Evolutionary conservation across 2,329 filamentous ascomycete species (phyloP), one percentile per base, ranked within the genome.

Genomic region (Beauveria medogensis): DNA sequence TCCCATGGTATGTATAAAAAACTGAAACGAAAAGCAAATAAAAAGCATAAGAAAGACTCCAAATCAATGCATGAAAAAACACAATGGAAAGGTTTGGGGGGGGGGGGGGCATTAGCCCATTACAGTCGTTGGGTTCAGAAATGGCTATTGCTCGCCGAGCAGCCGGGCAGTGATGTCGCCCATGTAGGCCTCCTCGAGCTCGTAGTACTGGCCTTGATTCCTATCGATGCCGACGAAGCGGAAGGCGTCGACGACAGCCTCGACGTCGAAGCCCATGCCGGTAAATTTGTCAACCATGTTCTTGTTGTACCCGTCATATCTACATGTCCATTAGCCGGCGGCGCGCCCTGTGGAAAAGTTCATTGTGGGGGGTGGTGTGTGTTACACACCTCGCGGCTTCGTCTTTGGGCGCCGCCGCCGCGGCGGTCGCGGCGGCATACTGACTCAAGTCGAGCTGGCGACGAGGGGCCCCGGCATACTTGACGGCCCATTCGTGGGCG

Each of bases 401-500:
- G 20, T 59, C 50, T 34, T 65, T 61, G 3, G 47, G 47, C 2
- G 62, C 51, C 2, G 43, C 43, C 5, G 62, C 40, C n/a, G 78
- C 75, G 61, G 79, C 75, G 58, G 77, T 76, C 28, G 81, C 76
- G 66, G 84, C 83, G 66, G 79, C 80, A 61, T 83, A 75, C 43
- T 73, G 71, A 24, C 67, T 70, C 8, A 70, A 64, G 52, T 78
- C 71, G 12, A 75, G 65, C 2, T 77, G 70, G 41, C 66, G 73
- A 30, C 69, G 69, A 3, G 90, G 90, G 18, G 94, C 94, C 37
- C 87, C 85, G 1, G 93, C 94, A 72, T 92, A 84, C 67, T 84
- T 82, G 50, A 95, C 84, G 3, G 94, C 91, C 94, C 94, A 99
- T 66, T 97, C 90, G 64, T 92, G 86, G 1, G 94, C 94, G 65